phyloP scores from a whole-genome alignment of 495 filamentous ascomycete genomes.

The Trichoderma orchidacearum region DNA sequence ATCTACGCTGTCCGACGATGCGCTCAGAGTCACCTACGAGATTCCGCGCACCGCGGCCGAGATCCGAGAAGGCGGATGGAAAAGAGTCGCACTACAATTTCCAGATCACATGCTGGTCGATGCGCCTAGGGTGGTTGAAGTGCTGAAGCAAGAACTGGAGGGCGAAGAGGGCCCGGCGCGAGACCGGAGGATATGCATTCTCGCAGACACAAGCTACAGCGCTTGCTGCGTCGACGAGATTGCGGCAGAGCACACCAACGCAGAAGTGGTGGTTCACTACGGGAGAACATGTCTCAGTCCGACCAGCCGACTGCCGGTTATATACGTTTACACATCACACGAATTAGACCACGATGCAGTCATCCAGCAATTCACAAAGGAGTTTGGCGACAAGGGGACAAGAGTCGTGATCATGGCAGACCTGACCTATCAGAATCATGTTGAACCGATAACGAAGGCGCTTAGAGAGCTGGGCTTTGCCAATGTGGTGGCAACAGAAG shows the following conservation, averaged over 20 bases:
- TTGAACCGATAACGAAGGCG: slow-evolving; percentile 34
- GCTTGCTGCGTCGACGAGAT: slow-evolving; percentile 96
- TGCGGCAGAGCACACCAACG: slow-evolving; percentile 84
- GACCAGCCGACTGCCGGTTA: slow-evolving; percentile 74
- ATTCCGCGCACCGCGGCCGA: slow-evolving; percentile 68
- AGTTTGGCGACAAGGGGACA: slow-evolving; percentile 46
- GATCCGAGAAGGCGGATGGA: slow-evolving; percentile 55
- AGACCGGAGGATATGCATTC: slow-evolving; percentile 53
- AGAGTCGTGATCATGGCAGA: slow-evolving; percentile 81
- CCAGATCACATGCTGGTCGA: slow-evolving; percentile 84
- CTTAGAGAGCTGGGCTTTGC: slow-evolving; percentile 51
- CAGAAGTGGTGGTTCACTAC: slow-evolving; percentile 90
- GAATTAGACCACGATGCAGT: slow-evolving; percentile 44
- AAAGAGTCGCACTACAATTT: slow-evolving; percentile 79
- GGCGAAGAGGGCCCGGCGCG: background rate
- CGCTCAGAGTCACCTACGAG: slow-evolving; percentile 70
- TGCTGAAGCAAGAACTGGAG: slow-evolving; percentile 45
- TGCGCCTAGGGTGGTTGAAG: slow-evolving; percentile 65
- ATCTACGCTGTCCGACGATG: slow-evolving; percentile 45
- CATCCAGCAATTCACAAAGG: slow-evolving; percentile 47
- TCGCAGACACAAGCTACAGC: slow-evolving; percentile 94
- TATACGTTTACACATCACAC: slow-evolving; percentile 79
- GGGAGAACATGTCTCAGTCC: slow-evolving; percentile 86
- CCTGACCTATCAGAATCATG: slow-evolving; percentile 66
- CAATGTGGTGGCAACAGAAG: slow-evolving; percentile 50